Conservation (phyloP, 129 eudicot genomes). For the Flaveria trinervia region DNA sequence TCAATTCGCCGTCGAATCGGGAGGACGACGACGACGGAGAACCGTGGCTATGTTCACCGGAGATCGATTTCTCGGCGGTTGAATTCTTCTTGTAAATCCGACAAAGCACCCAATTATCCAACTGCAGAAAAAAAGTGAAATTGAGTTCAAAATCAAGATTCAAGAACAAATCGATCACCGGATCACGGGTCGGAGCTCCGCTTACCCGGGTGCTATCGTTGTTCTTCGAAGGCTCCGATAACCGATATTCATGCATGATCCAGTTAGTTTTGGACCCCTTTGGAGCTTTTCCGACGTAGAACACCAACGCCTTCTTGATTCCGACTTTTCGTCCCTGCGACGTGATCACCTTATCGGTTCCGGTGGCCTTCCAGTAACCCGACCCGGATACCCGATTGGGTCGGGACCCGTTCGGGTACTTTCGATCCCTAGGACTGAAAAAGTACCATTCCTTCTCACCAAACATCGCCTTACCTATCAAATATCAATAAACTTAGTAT, state of each 20-base stretch:
- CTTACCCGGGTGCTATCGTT: constrained; percentile 55
- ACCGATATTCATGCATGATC: constrained; percentile 97
- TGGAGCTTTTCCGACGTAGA: constrained; percentile 86
- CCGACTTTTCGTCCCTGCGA: constrained; percentile 77
- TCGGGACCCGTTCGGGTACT: constrained; percentile 88
- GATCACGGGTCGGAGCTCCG: neutral
- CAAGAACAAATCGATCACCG: no score
- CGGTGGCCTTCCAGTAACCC: constrained; percentile 98
- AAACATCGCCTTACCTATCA: constrained; percentile 70
- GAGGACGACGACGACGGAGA: constrained; percentile 75
- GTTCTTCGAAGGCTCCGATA: constrained; percentile 56
- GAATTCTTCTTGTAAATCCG: constrained; percentile 88
- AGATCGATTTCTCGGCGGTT: constrained; percentile 42
- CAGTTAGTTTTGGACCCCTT: constrained; percentile 88
- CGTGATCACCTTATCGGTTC: constrained; percentile 78
- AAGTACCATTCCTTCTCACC: constrained; percentile 98
- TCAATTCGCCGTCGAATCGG: constrained; percentile 54
- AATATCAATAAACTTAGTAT: neutral
- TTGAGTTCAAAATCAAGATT: no score
- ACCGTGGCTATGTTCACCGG: constrained; percentile 58
- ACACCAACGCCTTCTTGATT: constrained; percentile 83
- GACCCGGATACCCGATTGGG: constrained; percentile 88
- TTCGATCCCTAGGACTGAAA: constrained; percentile 87
- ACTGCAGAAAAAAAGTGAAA: constrained; percentile 35
- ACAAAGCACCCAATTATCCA: constrained; percentile 97